Evolutionary conservation across 2,329 filamentous ascomycete species (phyloP).

Genomic region (Sporothrix variecibatus): DNA sequence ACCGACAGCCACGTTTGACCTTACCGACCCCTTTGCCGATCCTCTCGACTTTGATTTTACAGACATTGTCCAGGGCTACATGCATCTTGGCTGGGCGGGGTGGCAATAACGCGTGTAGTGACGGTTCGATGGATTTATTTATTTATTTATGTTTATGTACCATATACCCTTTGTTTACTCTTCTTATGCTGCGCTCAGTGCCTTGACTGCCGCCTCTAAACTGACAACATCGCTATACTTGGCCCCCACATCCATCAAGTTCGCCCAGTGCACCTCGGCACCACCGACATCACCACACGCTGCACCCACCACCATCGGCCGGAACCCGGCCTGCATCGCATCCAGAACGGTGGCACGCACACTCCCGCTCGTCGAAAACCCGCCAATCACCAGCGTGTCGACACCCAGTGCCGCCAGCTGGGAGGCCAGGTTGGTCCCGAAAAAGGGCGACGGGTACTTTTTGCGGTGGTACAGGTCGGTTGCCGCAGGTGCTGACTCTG

Average conservation of each 20-base stretch:
- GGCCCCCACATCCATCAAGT: constrained; percentile 6
- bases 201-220: neutral
- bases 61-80: constrained; percentile 17
- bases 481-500: neutral
- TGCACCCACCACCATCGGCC: neutral
- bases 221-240: constrained; percentile 11
- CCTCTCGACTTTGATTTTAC: constrained; percentile 19
- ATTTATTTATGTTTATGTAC: neutral
- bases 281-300: constrained; percentile 5
- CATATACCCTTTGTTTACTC: neutral
- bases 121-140: neutral
- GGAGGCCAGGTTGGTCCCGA: constrained; percentile 7
- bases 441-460: neutral
- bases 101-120: neutral
- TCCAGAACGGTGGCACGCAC: constrained; percentile 42
- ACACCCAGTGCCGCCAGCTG: constrained; percentile 13
- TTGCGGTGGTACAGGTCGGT: neutral
- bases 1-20: neutral
- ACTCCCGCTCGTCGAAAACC: constrained; percentile 37
- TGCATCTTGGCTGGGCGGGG: constrained; percentile 12
- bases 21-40: constrained; percentile 19
- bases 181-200: neutral
- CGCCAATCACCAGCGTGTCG: constrained; percentile 34
- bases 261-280: neutral
- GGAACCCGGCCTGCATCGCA: constrained; percentile 17